phyloP scores from a whole-genome alignment of 768 basidiomycete genomes.

The Lentinula sp. region DNA sequence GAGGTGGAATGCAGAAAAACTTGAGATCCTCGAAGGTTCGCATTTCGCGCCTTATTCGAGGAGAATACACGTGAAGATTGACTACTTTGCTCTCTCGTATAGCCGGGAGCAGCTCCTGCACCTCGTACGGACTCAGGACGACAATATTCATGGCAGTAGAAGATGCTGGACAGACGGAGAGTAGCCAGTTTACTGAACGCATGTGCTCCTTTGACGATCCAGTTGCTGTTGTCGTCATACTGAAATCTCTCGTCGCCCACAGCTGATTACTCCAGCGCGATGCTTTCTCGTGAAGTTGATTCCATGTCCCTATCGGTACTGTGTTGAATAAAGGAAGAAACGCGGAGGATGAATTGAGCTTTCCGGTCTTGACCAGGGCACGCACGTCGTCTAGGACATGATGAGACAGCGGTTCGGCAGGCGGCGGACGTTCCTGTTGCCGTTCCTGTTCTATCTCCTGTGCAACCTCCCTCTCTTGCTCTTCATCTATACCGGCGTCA shows the following conservation, averaged over 20 bases:
- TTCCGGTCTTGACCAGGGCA: slow-evolving; percentile 10
- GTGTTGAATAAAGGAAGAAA: slow-evolving; percentile 1
- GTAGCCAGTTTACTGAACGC: slow-evolving; percentile 23
- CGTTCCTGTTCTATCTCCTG: slow-evolving; percentile 17
- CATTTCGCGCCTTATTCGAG: slow-evolving; percentile 10
- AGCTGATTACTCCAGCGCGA: background rate
- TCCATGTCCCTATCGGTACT: background rate
- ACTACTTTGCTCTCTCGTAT: slow-evolving; percentile 15
- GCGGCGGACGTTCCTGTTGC: slow-evolving; percentile 12
- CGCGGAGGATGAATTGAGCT: background rate
- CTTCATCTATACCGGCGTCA: slow-evolving; percentile 11
- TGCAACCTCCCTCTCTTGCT: slow-evolving; percentile 18
- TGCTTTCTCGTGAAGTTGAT: background rate
- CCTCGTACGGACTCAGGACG: slow-evolving; percentile 25
- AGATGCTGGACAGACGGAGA: slow-evolving; percentile 6
- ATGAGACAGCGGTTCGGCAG: slow-evolving; percentile 14
- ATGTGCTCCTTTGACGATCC: slow-evolving; percentile 11
- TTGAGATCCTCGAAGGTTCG: slow-evolving; percentile 10
- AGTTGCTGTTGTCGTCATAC: background rate
- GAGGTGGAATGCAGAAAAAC: slow-evolving; percentile 18
- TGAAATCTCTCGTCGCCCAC: slow-evolving; percentile 11
- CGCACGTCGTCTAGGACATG: slow-evolving; percentile 14
- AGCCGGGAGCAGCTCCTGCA: slow-evolving; percentile 16
- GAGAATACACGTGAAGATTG: slow-evolving; percentile 21
- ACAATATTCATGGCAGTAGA: slow-evolving; percentile 11